Conservation (phyloP, 352 stramenopile species). For the Phytophthora crassamura region DNA sequence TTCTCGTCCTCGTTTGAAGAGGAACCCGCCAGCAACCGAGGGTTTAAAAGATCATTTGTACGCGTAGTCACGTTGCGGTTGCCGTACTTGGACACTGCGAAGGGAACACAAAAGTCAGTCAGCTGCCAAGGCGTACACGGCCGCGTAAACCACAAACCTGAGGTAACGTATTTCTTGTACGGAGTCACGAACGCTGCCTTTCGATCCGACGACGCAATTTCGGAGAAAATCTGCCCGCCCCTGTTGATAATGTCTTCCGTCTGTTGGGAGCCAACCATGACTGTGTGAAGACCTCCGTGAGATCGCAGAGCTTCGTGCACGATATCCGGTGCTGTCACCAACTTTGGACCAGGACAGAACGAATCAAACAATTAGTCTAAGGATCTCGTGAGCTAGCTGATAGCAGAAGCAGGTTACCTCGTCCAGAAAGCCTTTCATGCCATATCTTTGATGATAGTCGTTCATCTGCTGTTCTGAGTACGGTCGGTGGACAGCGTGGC, state of each 20-base stretch:
- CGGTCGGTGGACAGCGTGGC: conserved; percentile 56
- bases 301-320: conserved; percentile 81
- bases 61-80: conserved; percentile 86
- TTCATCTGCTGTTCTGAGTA: conserved; percentile 69
- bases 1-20: conserved; percentile 86
- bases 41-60: conserved; percentile 80
- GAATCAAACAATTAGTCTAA: conserved; percentile 9
- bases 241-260: conserved; percentile 85
- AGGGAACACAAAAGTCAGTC: conserved; percentile 2
- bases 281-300: conserved; percentile 78
- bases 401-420: conserved; percentile 47
- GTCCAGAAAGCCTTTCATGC: conserved; percentile 81
- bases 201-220: conserved; percentile 60
- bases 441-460: conserved; percentile 55
- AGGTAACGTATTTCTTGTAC: conserved; percentile 89
- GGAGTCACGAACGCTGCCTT: conserved; percentile 83
- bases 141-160: conserved; percentile 41
- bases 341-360: conserved; percentile 29
- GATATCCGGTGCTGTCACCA: conserved; percentile 83
- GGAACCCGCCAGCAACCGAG: conserved; percentile 67
- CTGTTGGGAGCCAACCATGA: conserved; percentile 72
- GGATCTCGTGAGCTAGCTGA: not conserved
- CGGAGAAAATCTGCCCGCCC: conserved; percentile 67
- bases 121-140: not conserved
- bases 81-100: conserved; percentile 82